These are phyloP conservation scores for Steccherinum ochraceum DNA, from an alignment of 768 basidiomycete genomes.

Conservation along the genomic window DNA sequence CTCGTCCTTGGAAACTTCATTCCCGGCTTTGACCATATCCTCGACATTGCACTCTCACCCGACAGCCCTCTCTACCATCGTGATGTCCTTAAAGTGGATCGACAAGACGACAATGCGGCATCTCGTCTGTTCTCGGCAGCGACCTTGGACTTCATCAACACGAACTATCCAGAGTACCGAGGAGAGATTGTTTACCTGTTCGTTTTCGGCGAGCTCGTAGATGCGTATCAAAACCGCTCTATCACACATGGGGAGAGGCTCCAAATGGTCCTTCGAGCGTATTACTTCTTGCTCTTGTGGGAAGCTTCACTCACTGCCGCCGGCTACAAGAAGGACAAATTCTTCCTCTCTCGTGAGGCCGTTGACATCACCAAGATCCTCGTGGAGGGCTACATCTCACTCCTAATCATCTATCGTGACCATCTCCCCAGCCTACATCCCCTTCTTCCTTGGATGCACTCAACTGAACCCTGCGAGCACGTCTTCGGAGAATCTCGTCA, in stretches of 20 bases:
- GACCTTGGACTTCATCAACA: conserved; percentile 19
- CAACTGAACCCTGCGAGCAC: conserved; percentile 30
- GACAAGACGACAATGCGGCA: conserved; percentile 41
- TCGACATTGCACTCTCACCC: conserved; percentile 9
- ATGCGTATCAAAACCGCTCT: conserved; percentile 22
- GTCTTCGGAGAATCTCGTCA: conserved; percentile 25
- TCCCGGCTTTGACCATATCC: conserved; percentile 16
- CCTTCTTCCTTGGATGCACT: conserved; percentile 23
- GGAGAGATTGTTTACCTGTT: conserved; percentile 33
- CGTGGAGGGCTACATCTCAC: conserved; percentile 24
- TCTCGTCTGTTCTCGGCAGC: conserved; percentile 31
- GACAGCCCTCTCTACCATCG: conserved; percentile 22
- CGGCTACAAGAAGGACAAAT: conserved; percentile 12
- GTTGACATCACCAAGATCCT: conserved; percentile 26
- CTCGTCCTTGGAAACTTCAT: conserved; percentile 19
- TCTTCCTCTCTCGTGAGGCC: conserved; percentile 30
- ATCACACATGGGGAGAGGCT: conserved; percentile 18
- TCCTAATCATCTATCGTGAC: conserved; percentile 31
- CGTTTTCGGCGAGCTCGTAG: conserved; percentile 23
- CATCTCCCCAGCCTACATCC: conserved; percentile 18
- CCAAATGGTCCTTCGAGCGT: conserved; percentile 17
- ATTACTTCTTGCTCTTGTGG: conserved; percentile 23
- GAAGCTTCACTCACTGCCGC: conserved; percentile 9
- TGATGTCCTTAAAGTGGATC: conserved; percentile 33
- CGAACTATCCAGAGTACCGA: conserved; percentile 19